Evolutionary conservation across 1,284 basidiomycete genomes (phyloP).

Genomic region (Cryptococcus sp.): DNA sequence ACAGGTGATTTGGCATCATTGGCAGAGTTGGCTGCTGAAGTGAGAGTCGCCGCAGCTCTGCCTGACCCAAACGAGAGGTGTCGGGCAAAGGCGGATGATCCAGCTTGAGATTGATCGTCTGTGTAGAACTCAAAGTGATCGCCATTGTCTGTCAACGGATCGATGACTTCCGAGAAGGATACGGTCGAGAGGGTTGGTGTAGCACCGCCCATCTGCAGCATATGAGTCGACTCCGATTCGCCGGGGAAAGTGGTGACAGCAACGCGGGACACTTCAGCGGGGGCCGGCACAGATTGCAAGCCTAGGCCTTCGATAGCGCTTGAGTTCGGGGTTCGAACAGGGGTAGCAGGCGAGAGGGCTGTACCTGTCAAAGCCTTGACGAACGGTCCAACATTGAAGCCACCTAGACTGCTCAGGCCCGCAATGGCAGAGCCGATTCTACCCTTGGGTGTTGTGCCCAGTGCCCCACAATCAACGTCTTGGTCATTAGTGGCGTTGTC

Average conservation of each 20-base stretch:
- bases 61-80: conserved; percentile 9
- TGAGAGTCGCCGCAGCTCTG: conserved; percentile 9
- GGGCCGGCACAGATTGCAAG: conserved; percentile 30
- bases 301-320: conserved; percentile 16
- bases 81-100: conserved; percentile 26
- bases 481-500: conserved; percentile 18
- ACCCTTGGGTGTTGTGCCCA: conserved; percentile 41
- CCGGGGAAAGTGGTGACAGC: conserved; percentile 36
- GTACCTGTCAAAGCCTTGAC: conserved; percentile 36
- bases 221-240: conserved; percentile 12
- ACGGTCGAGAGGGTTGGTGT: conserved; percentile 48
- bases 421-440: conserved; percentile 32
- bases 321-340: neutral
- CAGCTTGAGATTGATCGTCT: conserved; percentile 36
- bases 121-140: conserved; percentile 37
- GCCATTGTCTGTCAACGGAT: conserved; percentile 35
- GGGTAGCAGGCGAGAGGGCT: conserved; percentile 17
- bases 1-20: neutral
- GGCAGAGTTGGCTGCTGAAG: conserved; percentile 1
- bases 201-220: conserved; percentile 28
- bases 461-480: conserved; percentile 12
- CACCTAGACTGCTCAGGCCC: conserved; percentile 24
- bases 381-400: conserved; percentile 34
- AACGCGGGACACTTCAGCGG: conserved; percentile 36
- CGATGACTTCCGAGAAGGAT: conserved; percentile 45